A percentile compares a stretch with the other conserved stretches of the same genome.
phyloP scores from a whole-genome alignment of 768 basidiomycete genomes.

The Amanita subjunquillea region DNA sequence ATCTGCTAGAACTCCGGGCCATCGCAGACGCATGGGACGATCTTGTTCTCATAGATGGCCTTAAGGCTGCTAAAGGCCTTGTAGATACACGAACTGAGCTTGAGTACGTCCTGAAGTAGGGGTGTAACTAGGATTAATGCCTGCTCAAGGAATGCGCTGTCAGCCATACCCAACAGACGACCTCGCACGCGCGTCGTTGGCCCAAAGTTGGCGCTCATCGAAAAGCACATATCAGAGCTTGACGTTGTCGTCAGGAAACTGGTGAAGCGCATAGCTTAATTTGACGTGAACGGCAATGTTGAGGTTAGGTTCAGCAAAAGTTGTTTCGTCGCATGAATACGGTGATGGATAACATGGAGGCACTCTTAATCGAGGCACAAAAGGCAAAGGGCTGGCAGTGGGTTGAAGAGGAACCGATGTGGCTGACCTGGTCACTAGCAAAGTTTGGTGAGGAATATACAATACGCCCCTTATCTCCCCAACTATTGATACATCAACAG shows the following conservation, averaged over 20 bases:
- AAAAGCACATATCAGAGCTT: constrained; percentile 48
- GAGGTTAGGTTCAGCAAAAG: constrained; percentile 39
- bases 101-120: constrained; percentile 43
- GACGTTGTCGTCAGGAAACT: constrained; percentile 52
- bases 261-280: constrained; percentile 26
- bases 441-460: constrained; percentile 51
- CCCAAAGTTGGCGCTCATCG: constrained; percentile 61
- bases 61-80: constrained; percentile 61
- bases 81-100: constrained; percentile 78
- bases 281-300: not conserved
- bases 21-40: constrained; percentile 75
- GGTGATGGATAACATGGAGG: constrained; percentile 56
- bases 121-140: not conserved
- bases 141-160: constrained; percentile 50
- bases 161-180: constrained; percentile 40
- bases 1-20: constrained; percentile 56
- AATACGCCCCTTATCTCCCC: not conserved
- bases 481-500: constrained; percentile 21
- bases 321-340: constrained; percentile 58
- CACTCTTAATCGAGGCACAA: constrained; percentile 55
- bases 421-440: constrained; percentile 76
- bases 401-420: constrained; percentile 63
- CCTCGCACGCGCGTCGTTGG: constrained; percentile 52
- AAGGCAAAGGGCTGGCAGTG: constrained; percentile 64
- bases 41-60: constrained; percentile 67